Percentiles rank a stretch among this genome's conserved stretches.
phyloP scores from a whole-genome alignment of 306 rosid genomes.

The Inga oerstediana region DNA sequence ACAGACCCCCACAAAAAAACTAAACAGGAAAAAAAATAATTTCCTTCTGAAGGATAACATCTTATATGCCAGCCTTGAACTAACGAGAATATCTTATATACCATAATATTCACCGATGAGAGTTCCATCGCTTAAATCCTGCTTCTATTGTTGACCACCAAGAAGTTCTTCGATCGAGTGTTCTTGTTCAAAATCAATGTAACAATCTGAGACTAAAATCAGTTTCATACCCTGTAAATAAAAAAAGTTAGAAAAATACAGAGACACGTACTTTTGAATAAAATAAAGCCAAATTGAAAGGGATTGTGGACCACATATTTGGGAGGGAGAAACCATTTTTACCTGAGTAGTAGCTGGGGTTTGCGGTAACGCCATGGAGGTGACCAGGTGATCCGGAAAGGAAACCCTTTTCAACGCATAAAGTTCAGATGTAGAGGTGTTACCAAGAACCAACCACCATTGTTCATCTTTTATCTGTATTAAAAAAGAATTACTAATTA shows the following conservation, averaged over 20 bases:
- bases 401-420: conserved; percentile 83
- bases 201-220: conserved; percentile 81
- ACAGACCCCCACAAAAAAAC: neutral
- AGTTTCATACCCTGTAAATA: conserved; percentile 70
- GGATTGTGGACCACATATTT: conserved; percentile 12
- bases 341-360: conserved; percentile 58
- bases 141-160: conserved; percentile 7
- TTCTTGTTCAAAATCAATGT: conserved; percentile 65
- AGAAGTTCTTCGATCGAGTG: conserved; percentile 16
- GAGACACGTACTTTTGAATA: conserved; percentile 21
- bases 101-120: neutral
- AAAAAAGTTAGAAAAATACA: neutral
- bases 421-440: conserved; percentile 70
- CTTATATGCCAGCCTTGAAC: neutral
- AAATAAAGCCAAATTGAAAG: conserved; percentile 6
- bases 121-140: neutral
- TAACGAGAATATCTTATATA: neutral
- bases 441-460: conserved; percentile 97
- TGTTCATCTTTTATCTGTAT: conserved; percentile 89
- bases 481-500: conserved; percentile 17
- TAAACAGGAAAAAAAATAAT: too few relatives aligned
- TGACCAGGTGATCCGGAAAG: conserved; percentile 69
- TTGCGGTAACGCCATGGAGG: conserved; percentile 79
- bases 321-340: conserved; percentile 21
- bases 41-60: neutral